phyloP scores from a whole-genome alignment of 2,329 filamentous ascomycete genomes.

The Aspergillus uvarum region DNA sequence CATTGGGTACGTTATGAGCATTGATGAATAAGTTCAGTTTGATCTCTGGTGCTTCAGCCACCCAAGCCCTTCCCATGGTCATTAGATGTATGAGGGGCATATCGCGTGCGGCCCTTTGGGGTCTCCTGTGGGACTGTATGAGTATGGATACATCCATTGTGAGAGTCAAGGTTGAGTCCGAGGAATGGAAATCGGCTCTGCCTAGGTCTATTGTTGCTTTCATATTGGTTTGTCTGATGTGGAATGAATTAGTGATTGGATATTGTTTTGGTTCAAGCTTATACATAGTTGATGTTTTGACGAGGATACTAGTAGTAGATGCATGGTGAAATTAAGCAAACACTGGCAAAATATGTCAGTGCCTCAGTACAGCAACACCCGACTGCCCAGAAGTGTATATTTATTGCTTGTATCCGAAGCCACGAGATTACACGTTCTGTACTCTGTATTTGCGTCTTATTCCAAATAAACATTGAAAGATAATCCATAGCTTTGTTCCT shows the following conservation, averaged over 20 bases:
- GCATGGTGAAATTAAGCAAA: no score
- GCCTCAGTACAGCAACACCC: no score
- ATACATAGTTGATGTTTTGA: no score
- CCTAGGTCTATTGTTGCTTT: background rate
- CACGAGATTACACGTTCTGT: no score
- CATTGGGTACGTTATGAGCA: constrained; percentile 6
- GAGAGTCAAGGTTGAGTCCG: background rate
- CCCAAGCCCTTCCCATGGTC: constrained; percentile 25
- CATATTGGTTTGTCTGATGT: background rate
- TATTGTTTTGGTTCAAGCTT: no score
- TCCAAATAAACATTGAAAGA: background rate
- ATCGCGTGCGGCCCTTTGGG: background rate
- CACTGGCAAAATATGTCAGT: no score
- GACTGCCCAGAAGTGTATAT: no score
- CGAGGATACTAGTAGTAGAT: no score
- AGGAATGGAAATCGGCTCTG: background rate
- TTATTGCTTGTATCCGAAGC: no score
- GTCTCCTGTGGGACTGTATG: constrained; percentile 7
- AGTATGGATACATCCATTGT: constrained; percentile 16
- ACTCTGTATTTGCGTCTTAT: no score
- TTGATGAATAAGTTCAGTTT: constrained; percentile 27
- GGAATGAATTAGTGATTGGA: no score
- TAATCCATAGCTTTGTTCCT: background rate
- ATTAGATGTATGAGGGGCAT: constrained; percentile 8
- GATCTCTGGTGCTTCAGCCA: constrained; percentile 29